Base-by-base conservation (phyloP, 2,329 filamentous ascomycete genomes). In the Curvularia hawaiiensis region DNA sequence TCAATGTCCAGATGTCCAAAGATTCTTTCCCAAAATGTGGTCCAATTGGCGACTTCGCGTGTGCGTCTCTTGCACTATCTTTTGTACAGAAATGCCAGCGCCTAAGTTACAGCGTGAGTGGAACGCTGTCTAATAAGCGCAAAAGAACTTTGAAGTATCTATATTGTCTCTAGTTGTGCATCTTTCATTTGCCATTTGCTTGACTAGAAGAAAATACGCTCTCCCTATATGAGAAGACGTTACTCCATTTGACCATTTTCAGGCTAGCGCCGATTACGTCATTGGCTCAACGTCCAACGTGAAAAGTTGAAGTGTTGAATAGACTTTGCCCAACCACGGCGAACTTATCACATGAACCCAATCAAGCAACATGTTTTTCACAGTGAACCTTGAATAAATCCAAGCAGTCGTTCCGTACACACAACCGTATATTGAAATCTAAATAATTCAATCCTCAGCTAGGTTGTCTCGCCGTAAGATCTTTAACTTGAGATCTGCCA, bases 231-330 rank as follows among this genome's bases (percentile, higher is more conserved):
- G 40, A 26, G 22, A 43, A 10, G 40, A 26, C 8, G 22, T 38
- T 38, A 18, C 9, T 16, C 16, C 16, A 38, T 38, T 38, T 40
- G 16, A n/a, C 11, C 47, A 20, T 39, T 49, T 28, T 20, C 14
- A 40, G 47, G 8, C 35, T 50, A 50, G 47, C n/a, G 47, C 16
- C 40, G 24, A 26, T 50, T 50, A 50, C 47, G 47, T 50, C 47
- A 50, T 39, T 40, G 4, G 5, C 5, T 47, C 24, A 45, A 31
- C 30, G 18, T 31, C n/a, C 5, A 43, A 24, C 4, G 22, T 24
- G 4, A 41, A 18, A 14, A 41, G 18, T 22, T 22, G n/a, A 11
- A 31, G n/a, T 30, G 16, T 18, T 12, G 7, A 20, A 26, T 9
- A 31, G 26, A 30, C 18, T 31, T 20, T 8, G 10, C 8, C 14